Percentiles rank a stretch among this genome's conserved stretches.
Evolutionary conservation across 2,329 filamentous ascomycete genomes (phyloP).

Genomic region (Dichotomopilus funicola): DNA sequence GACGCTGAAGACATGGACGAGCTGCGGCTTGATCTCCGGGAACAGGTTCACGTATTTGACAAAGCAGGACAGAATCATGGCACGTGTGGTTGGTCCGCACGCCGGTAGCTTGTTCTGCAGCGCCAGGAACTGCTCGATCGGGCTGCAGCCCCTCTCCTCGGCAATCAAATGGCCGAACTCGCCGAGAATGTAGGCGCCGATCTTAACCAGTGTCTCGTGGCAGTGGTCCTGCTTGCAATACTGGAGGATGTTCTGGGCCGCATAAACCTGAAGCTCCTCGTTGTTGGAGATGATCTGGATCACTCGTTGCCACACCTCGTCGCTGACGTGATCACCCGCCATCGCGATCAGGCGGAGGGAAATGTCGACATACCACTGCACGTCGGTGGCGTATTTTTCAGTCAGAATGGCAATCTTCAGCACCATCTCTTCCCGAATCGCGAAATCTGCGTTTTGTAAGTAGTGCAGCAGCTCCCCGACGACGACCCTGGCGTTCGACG

Average conservation of each 20-base stretch:
- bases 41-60: slow-evolving; percentile 98
- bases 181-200: slow-evolving; percentile 89
- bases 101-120: slow-evolving; percentile 83
- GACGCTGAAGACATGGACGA: slow-evolving; percentile 80
- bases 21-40: slow-evolving; percentile 94
- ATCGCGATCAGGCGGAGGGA: slow-evolving; percentile 89
- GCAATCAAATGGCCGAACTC: slow-evolving; percentile 97
- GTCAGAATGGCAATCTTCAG: slow-evolving; percentile 97
- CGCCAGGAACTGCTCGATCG: slow-evolving; percentile 94
- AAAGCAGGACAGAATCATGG: slow-evolving; percentile 91
- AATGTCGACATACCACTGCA: slow-evolving; percentile 99
- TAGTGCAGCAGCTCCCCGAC: slow-evolving; percentile 92
- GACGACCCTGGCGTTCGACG: slow-evolving; percentile 86
- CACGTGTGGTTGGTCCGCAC: slow-evolving; percentile 82
- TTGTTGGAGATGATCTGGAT: slow-evolving; percentile 99
- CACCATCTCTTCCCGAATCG: slow-evolving; percentile 98
- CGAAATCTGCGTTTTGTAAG: slow-evolving; percentile 92
- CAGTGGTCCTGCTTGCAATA: slow-evolving; percentile 91
- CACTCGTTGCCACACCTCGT: slow-evolving; percentile 98
- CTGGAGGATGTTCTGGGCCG: slow-evolving; percentile 84
- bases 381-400: slow-evolving; percentile 96
- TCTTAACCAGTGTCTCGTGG: slow-evolving; percentile 96
- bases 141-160: slow-evolving; percentile 84
- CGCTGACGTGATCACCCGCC: slow-evolving; percentile 96
- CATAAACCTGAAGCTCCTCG: slow-evolving; percentile 94